These are phyloP conservation scores for Irpex sp. DNA, from an alignment of 1,284 basidiomycete species.

Conservation along the genomic window DNA sequence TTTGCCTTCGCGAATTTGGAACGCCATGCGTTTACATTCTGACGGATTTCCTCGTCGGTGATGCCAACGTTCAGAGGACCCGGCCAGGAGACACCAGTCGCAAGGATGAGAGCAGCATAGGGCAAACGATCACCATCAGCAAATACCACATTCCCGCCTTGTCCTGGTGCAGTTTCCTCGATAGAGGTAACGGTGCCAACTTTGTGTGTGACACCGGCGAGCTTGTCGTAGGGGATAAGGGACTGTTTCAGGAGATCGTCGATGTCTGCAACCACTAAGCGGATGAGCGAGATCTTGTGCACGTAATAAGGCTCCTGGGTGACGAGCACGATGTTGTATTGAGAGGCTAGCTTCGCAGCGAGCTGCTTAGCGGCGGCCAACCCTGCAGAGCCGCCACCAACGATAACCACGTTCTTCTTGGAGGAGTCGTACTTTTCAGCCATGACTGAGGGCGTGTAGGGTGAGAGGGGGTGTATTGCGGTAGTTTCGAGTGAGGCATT, in stretches of 20 bases:
- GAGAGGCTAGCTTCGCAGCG: constrained; percentile 28
- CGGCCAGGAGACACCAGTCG: constrained; percentile 54
- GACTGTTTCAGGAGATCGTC: constrained; percentile 31
- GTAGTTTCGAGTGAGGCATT: no score
- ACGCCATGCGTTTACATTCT: constrained; percentile 40
- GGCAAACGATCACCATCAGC: constrained; percentile 43
- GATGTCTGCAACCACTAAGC: constrained; percentile 30
- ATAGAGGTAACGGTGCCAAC: constrained; percentile 44
- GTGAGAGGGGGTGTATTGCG: background rate
- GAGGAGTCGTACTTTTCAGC: constrained; percentile 19
- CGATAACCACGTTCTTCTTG: constrained; percentile 33
- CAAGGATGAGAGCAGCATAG: constrained; percentile 53
- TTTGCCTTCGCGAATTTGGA: constrained; percentile 42
- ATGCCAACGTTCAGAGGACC: constrained; percentile 46
- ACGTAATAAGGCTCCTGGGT: constrained; percentile 31
- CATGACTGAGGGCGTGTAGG: constrained; percentile 16
- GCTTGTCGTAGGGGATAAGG: constrained; percentile 39
- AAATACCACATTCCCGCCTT: constrained; percentile 43
- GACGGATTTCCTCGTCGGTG: constrained; percentile 33
- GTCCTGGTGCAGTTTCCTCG: constrained; percentile 31
- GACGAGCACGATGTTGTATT: constrained; percentile 33
- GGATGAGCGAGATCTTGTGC: constrained; percentile 30
- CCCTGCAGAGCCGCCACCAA: constrained; percentile 36
- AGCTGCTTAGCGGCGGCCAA: constrained; percentile 26
- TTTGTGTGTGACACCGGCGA: constrained; percentile 44